Base-by-base conservation (phyloP, 2,329 filamentous ascomycete species). In the Verticillium dahliae region DNA sequence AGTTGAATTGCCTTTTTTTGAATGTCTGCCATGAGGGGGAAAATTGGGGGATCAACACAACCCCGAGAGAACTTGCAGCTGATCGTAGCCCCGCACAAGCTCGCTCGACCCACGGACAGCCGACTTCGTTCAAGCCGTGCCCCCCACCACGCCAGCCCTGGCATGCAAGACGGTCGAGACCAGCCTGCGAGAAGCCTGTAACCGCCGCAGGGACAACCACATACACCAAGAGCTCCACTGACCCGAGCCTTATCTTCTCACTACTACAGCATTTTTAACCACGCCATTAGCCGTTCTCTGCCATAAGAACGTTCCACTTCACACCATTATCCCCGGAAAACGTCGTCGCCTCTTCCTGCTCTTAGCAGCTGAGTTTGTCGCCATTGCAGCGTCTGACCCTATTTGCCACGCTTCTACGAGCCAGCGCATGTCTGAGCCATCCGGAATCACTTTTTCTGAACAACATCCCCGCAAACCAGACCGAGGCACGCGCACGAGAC, bases 361-460 rank as follows among this genome's bases (percentile, higher is more conserved):
- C 45, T n/a, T 61, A 22, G 7, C 61, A 35, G 58, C 59, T 61
- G 34, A 62, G 35, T 60, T 56, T 41, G 60, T 57, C 55, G 61
- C 35, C 34, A 35, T 18, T 54, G 56, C 50, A 55, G 15, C 34
- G 41, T n/a, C 15, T 13, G n/a, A n/a, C 56, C 57, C 56, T 56
- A 41, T 27, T 45, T 35, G 50, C 61, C 55, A 54, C 31, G 18
- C 62, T 27, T 34, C 56, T 38, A 37, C 50, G 50, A 37, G 52
- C 61, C 35, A 62, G 57, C 62, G 56, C 58, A 31, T n/a, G 35
- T 38, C 34, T 14, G 34, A 31, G 10, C 31, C 38, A 22, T 39
- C 11, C 22, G n/a, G 45, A 52, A 27, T 27, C 41, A 55, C 27
- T 52, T 34, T 18, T 35, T 39, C 33, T 56, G 52, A 37, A 27